Base-by-base conservation (phyloP, 345 rosid genomes). In the Lagerstroemia speciosa region DNA sequence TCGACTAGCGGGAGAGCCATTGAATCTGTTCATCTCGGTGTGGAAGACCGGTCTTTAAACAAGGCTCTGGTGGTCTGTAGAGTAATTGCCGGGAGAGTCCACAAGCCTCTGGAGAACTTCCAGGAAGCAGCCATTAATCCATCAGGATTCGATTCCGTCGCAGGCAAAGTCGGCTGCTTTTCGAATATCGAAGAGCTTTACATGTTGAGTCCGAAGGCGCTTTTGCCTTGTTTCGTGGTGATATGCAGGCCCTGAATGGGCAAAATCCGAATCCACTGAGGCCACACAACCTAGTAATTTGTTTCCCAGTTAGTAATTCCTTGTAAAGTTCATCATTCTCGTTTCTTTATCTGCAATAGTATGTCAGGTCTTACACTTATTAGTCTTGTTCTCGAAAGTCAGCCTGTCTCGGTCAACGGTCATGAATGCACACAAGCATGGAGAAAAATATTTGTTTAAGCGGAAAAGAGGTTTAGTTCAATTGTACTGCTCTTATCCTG, bases 211-310 rank as follows among this genome's bases (percentile, higher is more conserved):
- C 84, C 81, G 50, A 82, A 71, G 71, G 93, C 93, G 76, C 83
- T 91, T 52, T 79, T 91, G 29, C 91, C 91, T 74, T 87, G 97
- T 76, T 91, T 89, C 75, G 90, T 87, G 40, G 82, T 84, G 6
- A 75, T 85, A 45, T 88, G 83, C 73, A 78, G 70, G 66, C 65
- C 81, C 20, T 78, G 82, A 76, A 19, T 8, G 61, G 26, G 3
- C 29, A 26, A 55, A 55, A 24, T 9, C 31, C 61, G 3, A 9
- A 36, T 2, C 8, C 26, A 1, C 2, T 5, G 24, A 50, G 24
- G 19, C 3, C n/a, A 50, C 24, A 50, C 6, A 12, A 55, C 10
- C 11, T 16, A 12, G 48, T 24, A 6, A 26, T 0, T 55, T 8
- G 0, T 31, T 55, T 55, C 61, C 61, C 15, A 24, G 31, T 55